phyloP scores from a whole-genome alignment of 371 early-diverging fungal genomes.

The Lichtheimia ornata region DNA sequence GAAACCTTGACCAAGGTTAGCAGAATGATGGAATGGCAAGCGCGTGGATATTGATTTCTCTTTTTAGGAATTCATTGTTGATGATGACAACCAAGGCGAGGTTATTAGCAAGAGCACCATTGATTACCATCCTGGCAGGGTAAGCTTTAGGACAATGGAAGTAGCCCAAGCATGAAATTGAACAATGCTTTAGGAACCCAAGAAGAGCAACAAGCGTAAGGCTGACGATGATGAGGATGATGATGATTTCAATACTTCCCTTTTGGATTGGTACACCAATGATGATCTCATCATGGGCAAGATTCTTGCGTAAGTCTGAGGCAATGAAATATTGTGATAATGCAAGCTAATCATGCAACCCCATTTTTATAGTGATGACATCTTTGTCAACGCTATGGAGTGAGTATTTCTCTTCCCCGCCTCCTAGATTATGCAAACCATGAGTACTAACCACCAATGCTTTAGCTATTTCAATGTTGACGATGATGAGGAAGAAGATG shows the following conservation, averaged over 20 bases:
- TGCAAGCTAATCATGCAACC: slow-evolving; percentile 4
- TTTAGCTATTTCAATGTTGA: slow-evolving; percentile 22
- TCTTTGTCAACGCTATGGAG: slow-evolving; percentile 42
- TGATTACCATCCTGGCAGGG: slow-evolving; percentile 57
- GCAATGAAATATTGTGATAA: background rate
- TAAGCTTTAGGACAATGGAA: background rate
- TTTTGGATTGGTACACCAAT: slow-evolving; percentile 51
- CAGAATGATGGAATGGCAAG: background rate
- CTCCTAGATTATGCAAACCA: background rate
- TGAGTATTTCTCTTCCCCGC: slow-evolving; percentile 10
- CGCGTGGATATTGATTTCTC: background rate
- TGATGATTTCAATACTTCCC: slow-evolving; percentile 30
- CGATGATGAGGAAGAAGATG: slow-evolving; percentile 19
- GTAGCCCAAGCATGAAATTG: background rate
- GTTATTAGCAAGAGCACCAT: slow-evolving; percentile 40
- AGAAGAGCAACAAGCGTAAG: slow-evolving; percentile 44
- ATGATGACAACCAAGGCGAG: slow-evolving; percentile 38
- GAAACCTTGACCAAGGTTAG: slow-evolving; percentile 54
- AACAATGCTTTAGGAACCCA: background rate
- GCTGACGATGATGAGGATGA: slow-evolving; percentile 33
- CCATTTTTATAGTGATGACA: slow-evolving; percentile 29
- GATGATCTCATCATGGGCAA: slow-evolving; percentile 42
- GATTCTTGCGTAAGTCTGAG: slow-evolving; percentile 20
- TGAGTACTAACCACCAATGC: background rate
- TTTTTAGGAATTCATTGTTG: slow-evolving; percentile 41